Conservation (phyloP, 805 yeast genomes). For the Jamesozyma gamospora region DNA sequence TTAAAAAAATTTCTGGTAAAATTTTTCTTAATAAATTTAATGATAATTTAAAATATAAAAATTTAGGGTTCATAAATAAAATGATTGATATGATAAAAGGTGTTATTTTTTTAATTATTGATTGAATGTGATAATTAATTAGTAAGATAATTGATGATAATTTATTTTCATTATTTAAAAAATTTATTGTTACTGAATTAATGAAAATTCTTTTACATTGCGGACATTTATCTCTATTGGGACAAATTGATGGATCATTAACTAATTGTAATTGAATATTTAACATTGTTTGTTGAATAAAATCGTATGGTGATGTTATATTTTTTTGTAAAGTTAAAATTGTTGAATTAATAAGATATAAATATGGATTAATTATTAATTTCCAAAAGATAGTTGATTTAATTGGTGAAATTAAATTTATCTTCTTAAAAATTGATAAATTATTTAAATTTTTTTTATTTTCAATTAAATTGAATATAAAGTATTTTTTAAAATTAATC, state of each 20-base stretch:
- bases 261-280: too few relatives aligned
- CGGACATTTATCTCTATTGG: slow-evolving; percentile 5
- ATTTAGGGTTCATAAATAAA: slow-evolving; percentile 10
- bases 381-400: too few relatives aligned
- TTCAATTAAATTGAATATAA: neutral
- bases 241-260: too few relatives aligned
- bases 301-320: too few relatives aligned
- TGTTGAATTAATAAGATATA: neutral
- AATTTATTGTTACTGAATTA: neutral
- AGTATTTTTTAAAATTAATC: too few relatives aligned
- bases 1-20: slow-evolving; percentile 20
- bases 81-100: slow-evolving; percentile 3
- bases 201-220: slow-evolving; percentile 9
- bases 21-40: slow-evolving; percentile 21
- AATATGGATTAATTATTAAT: neutral
- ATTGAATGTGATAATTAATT: slow-evolving; percentile 1
- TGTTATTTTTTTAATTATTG: slow-evolving; percentile 1
- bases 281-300: too few relatives aligned
- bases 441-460: neutral
- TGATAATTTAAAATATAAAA: slow-evolving; percentile 16
- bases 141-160: neutral
- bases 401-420: too few relatives aligned
- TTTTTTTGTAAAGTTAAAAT: neutral
- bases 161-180: neutral
- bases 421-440: neutral